Evolutionary conservation across 306 rosid species (phyloP).

Genomic region (Medicago ruthenica): DNA sequence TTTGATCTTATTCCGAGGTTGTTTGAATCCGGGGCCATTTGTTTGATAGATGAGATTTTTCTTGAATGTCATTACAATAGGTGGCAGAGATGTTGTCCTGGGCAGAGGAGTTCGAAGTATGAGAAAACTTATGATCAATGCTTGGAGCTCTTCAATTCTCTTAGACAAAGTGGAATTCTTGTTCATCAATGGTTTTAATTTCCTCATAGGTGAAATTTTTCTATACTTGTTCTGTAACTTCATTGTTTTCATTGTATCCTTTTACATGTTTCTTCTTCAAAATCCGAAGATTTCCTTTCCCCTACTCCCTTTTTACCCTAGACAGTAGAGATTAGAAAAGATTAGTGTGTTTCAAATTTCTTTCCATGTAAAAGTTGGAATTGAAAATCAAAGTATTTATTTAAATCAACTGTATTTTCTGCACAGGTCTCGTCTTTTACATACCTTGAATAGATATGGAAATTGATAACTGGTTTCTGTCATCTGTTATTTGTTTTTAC

Average conservation of each 20-base stretch:
- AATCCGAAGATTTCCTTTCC: background rate
- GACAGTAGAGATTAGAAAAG: slow-evolving; percentile 34
- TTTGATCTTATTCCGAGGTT: slow-evolving; percentile 86
- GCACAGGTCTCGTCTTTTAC: background rate
- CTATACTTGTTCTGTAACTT: slow-evolving; percentile 37
- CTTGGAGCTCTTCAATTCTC: slow-evolving; percentile 74
- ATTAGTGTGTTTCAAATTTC: slow-evolving; percentile 34
- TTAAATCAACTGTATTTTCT: slow-evolving; percentile 35
- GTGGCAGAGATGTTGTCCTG: slow-evolving; percentile 98
- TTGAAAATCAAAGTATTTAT: slow-evolving; percentile 50
- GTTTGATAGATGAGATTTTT: slow-evolving; percentile 89
- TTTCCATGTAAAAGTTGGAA: slow-evolving; percentile 51
- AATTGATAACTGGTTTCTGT: slow-evolving; percentile 21
- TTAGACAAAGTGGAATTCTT: slow-evolving; percentile 89
- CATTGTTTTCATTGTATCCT: slow-evolving; percentile 36
- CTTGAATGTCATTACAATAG: slow-evolving; percentile 96
- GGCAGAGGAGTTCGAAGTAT: slow-evolving; percentile 86
- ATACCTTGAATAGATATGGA: slow-evolving; percentile 30
- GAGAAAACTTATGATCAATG: slow-evolving; percentile 86
- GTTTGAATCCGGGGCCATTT: slow-evolving; percentile 87
- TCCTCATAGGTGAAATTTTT: slow-evolving; percentile 38
- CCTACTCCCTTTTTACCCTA: background rate
- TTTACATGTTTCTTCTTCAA: slow-evolving; percentile 28
- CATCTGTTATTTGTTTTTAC: background rate
- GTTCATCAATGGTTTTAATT: slow-evolving; percentile 97